Percentiles rank a stretch among this genome's conserved stretches.
phyloP scores from a whole-genome alignment of 1,284 basidiomycete genomes.

The Tremellales sp. region DNA sequence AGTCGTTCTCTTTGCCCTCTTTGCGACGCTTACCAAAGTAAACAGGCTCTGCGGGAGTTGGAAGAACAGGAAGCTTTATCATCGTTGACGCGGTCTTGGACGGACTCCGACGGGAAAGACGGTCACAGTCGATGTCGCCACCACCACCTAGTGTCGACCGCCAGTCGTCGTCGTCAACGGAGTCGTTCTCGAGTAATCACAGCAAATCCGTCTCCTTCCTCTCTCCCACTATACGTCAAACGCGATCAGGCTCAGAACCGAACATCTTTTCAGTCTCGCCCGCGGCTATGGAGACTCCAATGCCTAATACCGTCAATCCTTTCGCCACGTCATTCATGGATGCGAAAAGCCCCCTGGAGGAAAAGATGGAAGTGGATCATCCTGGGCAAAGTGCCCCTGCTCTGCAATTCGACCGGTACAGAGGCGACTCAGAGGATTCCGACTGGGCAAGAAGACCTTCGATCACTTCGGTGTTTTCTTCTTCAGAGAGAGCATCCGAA shows the following conservation, averaged over 20 bases:
- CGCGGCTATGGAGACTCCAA: not conserved
- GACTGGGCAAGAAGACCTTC: no score
- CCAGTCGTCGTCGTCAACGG: not conserved
- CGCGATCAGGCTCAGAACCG: not conserved
- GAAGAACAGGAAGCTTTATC: conserved; percentile 87
- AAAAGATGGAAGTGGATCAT: conserved; percentile 16
- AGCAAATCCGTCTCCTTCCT: conserved; percentile 4
- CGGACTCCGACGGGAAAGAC: conserved; percentile 60
- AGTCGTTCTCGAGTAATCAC: not conserved
- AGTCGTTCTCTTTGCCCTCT: conserved; percentile 6
- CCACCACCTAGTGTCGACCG: not conserved
- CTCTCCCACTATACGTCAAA: not conserved
- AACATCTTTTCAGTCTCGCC: not conserved
- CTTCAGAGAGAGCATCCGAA: no score
- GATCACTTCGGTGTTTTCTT: no score
- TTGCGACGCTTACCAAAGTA: not conserved
- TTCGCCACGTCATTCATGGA: not conserved
- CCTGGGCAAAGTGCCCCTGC: not conserved
- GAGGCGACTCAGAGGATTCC: no score
- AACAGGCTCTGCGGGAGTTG: conserved; percentile 87
- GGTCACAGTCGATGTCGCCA: not conserved
- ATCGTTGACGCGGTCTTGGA: conserved; percentile 81
- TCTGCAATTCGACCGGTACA: no score
- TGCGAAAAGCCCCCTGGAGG: not conserved
- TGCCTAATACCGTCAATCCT: not conserved